Base-by-base conservation (phyloP, 2,329 filamentous ascomycete genomes). In the Cordyceps fumosorosea region DNA sequence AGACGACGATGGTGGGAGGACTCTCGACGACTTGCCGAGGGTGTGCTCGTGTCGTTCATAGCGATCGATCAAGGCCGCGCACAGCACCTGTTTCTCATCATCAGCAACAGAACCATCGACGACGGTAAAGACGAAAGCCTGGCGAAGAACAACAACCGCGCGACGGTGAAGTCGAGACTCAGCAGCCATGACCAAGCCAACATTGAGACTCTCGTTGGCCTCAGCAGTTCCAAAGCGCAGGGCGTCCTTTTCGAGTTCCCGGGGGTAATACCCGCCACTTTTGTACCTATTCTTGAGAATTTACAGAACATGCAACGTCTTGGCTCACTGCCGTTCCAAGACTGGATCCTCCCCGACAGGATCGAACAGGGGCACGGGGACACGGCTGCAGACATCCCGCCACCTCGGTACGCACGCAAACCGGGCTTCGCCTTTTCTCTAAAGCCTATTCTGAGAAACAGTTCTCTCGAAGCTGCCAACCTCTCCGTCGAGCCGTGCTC, bases 271-370 rank as follows among this genome's bases (percentile, higher is more conserved):
- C 58, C 58, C 3, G 37, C 48, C 5, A 54, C 58, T 48, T 60
- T 54, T 45, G 26, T 54, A 11, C 58, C 58, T 5, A 47, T 60
- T 37, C 50, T 60, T 18, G 40, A 60, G 40, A 60, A 54, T n/a
- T 11, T 60, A n/a, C 58, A 60, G 50, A 22, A 34, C n/a, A 47
- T 60, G 58, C 58, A 60, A 20, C 50, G 58, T 2, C 40, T 60
- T 20, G 58, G 58, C 5, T 20, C 50, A 1, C 26, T 60, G 7
- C 58, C 58, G n/a, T 60, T 60, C n/a, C 37, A 60, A 47, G 20
- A 47, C n/a, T 60, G 58, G 58, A 60, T 60, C 12, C 50, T 60
- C 18, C 58, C 58, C n/a, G 58, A 60, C 16, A 54, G 14, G 20
- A 24, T 26, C 5, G 11, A 60, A n/a, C 47, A 52, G 22, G 50